Evolutionary conservation across 345 rosid species (phyloP).

Genomic region (Erysimum cheiranthoides): DNA sequence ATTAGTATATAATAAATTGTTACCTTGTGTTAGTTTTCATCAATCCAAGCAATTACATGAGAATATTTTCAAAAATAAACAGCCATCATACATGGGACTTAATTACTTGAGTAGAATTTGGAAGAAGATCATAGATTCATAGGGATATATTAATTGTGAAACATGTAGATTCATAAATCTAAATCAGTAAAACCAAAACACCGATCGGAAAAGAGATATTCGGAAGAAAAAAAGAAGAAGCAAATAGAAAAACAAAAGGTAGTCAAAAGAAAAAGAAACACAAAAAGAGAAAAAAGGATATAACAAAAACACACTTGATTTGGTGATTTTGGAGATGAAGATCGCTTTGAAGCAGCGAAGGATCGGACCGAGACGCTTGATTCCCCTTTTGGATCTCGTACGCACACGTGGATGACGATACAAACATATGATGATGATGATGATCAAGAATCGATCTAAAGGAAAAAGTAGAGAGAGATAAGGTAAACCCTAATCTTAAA

Average conservation of each 20-base stretch:
- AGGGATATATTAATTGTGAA: constrained; percentile 28
- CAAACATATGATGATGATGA: constrained; percentile 34
- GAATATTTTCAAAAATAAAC: not conserved
- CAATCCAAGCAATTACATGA: not conserved
- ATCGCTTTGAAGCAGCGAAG: constrained; percentile 39
- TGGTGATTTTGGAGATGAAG: constrained; percentile 26
- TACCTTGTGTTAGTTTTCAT: not conserved
- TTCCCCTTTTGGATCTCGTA: constrained; percentile 51
- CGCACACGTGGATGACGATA: constrained; percentile 43
- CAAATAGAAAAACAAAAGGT: constrained; percentile 19
- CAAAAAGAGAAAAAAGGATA: not conserved
- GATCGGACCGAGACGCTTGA: constrained; percentile 55
- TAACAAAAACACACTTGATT: constrained; percentile 27
- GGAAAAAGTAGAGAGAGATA: constrained; percentile 43
- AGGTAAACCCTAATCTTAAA: constrained; percentile 43
- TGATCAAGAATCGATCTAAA: constrained; percentile 43
- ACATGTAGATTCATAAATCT: constrained; percentile 35
- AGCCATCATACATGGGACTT: constrained; percentile 17
- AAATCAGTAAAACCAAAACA: constrained; percentile 32
- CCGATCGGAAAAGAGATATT: constrained; percentile 12
- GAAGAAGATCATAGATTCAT: constrained; percentile 21
- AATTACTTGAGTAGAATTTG: constrained; percentile 18
- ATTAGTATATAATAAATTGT: too few relatives aligned
- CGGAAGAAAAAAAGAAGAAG: constrained; percentile 1
- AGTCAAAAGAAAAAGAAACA: constrained; percentile 17